These are phyloP conservation scores for Flaveria brownii DNA, from an alignment of 129 eudicot genomes.

Conservation along the genomic window DNA sequence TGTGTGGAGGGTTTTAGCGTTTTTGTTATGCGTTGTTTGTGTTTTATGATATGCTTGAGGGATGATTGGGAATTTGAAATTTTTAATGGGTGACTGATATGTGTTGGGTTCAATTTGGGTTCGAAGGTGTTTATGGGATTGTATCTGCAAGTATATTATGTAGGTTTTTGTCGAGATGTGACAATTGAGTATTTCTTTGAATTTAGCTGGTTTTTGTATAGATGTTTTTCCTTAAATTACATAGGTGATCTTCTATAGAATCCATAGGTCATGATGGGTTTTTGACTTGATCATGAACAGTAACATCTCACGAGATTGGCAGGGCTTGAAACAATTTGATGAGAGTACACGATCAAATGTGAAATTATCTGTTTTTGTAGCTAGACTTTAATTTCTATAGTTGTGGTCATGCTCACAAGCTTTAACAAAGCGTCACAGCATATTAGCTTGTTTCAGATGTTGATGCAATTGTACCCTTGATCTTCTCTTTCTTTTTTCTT, in stretches of 20 bases:
- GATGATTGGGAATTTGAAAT: background rate
- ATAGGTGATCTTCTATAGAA: background rate
- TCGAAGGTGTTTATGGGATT: background rate
- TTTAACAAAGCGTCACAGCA: background rate
- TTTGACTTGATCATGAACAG: constrained; percentile 3
- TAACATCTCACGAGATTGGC: background rate
- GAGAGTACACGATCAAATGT: no score
- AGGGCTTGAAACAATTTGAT: background rate
- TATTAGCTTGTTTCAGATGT: background rate
- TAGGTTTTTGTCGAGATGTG: background rate
- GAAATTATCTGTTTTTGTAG: background rate
- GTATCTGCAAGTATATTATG: background rate
- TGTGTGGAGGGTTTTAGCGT: background rate
- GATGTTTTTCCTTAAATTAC: background rate
- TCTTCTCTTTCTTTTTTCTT: background rate
- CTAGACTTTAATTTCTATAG: background rate
- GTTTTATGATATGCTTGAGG: constrained; percentile 9
- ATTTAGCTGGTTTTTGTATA: no score
- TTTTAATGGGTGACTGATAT: background rate
- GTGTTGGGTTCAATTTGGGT: background rate
- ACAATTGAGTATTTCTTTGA: no score
- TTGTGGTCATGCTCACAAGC: constrained; percentile 8
- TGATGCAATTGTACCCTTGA: no score
- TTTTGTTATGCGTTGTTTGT: background rate
- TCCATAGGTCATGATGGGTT: background rate